A percentile compares a stretch with the other conserved stretches of the same genome.
phyloP scores from a whole-genome alignment of 1,284 basidiomycete genomes.

The Mycena sp. region DNA sequence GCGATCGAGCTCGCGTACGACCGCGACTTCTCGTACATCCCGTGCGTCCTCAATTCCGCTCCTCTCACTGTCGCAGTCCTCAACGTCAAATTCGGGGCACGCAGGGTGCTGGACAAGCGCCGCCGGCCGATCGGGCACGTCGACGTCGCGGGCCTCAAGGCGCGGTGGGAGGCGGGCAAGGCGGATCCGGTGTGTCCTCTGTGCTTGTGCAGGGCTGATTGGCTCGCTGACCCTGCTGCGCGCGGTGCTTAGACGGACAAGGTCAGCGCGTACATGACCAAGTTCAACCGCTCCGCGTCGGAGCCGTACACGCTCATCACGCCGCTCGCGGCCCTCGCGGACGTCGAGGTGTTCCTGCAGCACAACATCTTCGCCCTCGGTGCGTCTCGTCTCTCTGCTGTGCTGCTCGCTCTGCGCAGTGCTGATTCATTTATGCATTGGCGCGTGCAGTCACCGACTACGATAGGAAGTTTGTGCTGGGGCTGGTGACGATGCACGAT shows the following conservation, averaged over 20 bases:
- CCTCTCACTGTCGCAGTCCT: not conserved
- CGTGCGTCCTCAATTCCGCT: slow-evolving; percentile 55
- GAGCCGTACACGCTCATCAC: slow-evolving; percentile 84
- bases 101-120: slow-evolving; percentile 77
- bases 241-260: slow-evolving; percentile 77
- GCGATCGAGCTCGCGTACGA: slow-evolving; percentile 90
- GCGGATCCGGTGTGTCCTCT: slow-evolving; percentile 71
- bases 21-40: slow-evolving; percentile 90
- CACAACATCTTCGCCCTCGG: slow-evolving; percentile 82
- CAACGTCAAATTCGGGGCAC: not conserved
- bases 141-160: slow-evolving; percentile 78
- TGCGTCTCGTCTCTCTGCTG: slow-evolving; percentile 48
- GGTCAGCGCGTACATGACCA: slow-evolving; percentile 75
- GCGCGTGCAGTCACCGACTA: slow-evolving; percentile 86
- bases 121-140: slow-evolving; percentile 86
- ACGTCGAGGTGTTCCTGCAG: slow-evolving; percentile 80
- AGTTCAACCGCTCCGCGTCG: slow-evolving; percentile 75
- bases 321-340: slow-evolving; percentile 78
- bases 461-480: slow-evolving; percentile 87
- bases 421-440: slow-evolving; percentile 14
- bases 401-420: not conserved
- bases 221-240: not conserved
- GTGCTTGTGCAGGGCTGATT: not conserved
- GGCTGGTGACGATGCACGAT: slow-evolving; percentile 83
- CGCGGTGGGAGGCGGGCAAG: slow-evolving; percentile 77